Evolutionary conservation across 768 basidiomycete genomes (phyloP), one percentile per base, ranked within the genome.

Genomic region (Lactarius tabidus): DNA sequence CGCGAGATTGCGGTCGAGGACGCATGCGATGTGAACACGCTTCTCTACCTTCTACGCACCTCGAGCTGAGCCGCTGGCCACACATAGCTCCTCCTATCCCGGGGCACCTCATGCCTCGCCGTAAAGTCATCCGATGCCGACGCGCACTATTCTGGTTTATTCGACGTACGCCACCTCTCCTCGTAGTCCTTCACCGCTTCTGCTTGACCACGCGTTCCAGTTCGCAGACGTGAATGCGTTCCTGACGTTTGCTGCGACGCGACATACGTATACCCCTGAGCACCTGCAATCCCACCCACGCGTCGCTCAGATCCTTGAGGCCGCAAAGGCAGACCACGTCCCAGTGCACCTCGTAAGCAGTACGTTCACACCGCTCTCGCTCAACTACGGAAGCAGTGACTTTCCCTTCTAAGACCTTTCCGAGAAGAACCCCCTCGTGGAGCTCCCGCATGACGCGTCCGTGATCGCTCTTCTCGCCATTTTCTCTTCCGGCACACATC

Each of bases 171-270:
- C 68, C 15, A 9, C 15, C n/a, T 29, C 54, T 3, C 36, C 36
- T 36, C 23, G 26, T n/a, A n/a, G n/a, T 14, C n/a, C 10, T 48
- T 6, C 10, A 2, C 10, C 3, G 18, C 43, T 23, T 12, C 28
- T 10, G 36, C 38, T 17, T 36, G 12, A 56, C 35, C 5, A 15
- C 17, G 28, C 39, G 6, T 23, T 29, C 18, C 69, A 93, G 91
- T 92, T 84, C 70, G 86, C 91, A 20, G 91, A 93, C 72, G 88
- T 93, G 14, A 93, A 93, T 72, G 89, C 91, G n/a, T 93, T 93
- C 72, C 75, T 93, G 65, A 90, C 89, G 3, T 78, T 93, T 54
- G 91, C 91, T 12, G 90, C 91, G 8, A 92, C 89, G 4, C 78
- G 86, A 53, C 90, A 92, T 71, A 88, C 86, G 3, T 79, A 89